Percentiles rank a stretch among this genome's conserved stretches.
Evolutionary conservation across 2,329 filamentous ascomycete species (phyloP).

Genomic region (Colletotrichum australisinense): DNA sequence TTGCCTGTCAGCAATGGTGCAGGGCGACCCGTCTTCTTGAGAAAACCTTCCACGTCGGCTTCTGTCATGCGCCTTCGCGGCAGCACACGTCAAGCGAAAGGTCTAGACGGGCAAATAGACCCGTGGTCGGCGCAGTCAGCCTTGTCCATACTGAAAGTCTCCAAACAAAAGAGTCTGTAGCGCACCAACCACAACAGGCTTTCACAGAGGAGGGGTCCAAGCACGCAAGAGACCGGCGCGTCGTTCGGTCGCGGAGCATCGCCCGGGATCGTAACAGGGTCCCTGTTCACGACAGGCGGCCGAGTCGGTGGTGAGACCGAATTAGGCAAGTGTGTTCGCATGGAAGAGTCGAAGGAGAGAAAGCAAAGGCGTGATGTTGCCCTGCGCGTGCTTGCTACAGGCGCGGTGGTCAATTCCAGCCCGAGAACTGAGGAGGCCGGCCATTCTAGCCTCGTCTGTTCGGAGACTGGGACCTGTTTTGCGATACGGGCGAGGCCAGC

Average conservation of each 20-base stretch:
- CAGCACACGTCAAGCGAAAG: not conserved
- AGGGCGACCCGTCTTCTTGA: not conserved
- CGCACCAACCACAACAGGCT: slow-evolving; percentile 4
- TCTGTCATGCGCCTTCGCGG: not conserved
- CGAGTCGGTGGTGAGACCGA: not conserved
- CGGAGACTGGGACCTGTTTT: not conserved
- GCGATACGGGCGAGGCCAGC: not conserved
- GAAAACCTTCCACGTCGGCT: not conserved
- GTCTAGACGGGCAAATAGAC: not conserved
- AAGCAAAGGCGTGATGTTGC: not conserved
- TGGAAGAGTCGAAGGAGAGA: too few relatives aligned
- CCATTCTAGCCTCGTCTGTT: slow-evolving; percentile 8
- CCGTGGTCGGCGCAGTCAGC: not conserved
- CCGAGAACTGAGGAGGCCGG: not conserved
- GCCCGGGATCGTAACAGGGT: not conserved
- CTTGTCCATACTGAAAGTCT: not conserved
- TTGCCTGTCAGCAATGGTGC: not conserved
- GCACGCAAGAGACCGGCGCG: not conserved
- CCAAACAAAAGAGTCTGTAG: not conserved
- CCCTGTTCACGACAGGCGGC: slow-evolving; percentile 9
- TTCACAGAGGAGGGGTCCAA: not conserved
- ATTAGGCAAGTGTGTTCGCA: not conserved
- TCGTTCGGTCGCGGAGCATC: not conserved
- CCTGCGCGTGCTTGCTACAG: slow-evolving; percentile 6
- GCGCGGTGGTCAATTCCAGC: not conserved